phyloP scores from a whole-genome alignment of 2,329 filamentous ascomycete species.

The Coniochaeta sp. region DNA sequence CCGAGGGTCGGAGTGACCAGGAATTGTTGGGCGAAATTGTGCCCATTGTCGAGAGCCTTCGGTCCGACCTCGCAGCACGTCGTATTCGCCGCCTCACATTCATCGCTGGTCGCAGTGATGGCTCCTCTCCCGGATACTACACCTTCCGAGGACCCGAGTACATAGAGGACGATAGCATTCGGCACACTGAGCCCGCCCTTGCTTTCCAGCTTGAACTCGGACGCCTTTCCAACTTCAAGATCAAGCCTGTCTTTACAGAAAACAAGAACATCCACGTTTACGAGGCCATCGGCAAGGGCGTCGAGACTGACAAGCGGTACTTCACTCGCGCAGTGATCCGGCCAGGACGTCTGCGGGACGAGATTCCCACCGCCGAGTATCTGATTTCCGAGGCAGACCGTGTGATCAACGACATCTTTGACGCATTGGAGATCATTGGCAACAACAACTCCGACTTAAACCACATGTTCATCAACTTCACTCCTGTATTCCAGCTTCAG shows the following conservation, averaged over 20 bases:
- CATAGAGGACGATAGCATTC: slow-evolving; percentile 88
- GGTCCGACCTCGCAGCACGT: slow-evolving; percentile 73
- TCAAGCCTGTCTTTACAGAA: slow-evolving; percentile 97
- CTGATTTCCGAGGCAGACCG: slow-evolving; percentile 95
- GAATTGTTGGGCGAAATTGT: slow-evolving; percentile 72
- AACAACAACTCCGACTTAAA: slow-evolving; percentile 99
- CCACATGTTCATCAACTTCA: slow-evolving; percentile 99
- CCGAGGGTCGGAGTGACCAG: slow-evolving; percentile 74
- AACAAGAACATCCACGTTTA: slow-evolving; percentile 99
- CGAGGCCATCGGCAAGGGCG: slow-evolving; percentile 89
- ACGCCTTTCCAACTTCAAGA: slow-evolving; percentile 92
- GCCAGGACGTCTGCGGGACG: slow-evolving; percentile 87
- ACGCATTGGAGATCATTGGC: slow-evolving; percentile 95
- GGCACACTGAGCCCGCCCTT: slow-evolving; percentile 91
- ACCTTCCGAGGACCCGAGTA: slow-evolving; percentile 93
- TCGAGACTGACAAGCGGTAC: slow-evolving; percentile 96
- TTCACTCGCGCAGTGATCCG: slow-evolving; percentile 95
- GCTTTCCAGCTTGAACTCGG: slow-evolving; percentile 98
- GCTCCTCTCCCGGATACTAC: slow-evolving; percentile 93
- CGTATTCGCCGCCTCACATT: slow-evolving; percentile 88
- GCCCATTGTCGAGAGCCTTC: slow-evolving; percentile 70
- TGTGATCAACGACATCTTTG: slow-evolving; percentile 94
- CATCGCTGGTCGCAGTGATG: slow-evolving; percentile 91
- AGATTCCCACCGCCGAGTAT: slow-evolving; percentile 98
- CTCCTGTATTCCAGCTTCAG: slow-evolving; percentile 86